A percentile compares a stretch with the other conserved stretches of the same genome.
Conservation (phyloP, 1,284 basidiomycete species). For the Trametes polyzona region DNA sequence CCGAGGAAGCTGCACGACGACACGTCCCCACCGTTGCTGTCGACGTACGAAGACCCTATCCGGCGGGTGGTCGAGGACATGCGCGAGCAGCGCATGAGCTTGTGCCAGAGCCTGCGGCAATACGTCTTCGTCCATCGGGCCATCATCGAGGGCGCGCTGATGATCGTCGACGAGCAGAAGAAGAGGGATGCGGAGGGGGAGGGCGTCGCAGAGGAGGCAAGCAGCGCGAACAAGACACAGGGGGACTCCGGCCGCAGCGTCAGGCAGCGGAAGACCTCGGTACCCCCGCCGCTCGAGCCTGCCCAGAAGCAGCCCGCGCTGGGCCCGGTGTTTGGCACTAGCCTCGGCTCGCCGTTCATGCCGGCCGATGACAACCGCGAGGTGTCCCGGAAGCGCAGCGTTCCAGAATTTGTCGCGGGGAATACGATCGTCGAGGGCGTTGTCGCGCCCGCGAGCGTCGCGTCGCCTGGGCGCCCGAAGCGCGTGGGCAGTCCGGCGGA, state of each 20-base stretch:
- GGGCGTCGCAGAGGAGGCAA: constrained; percentile 8
- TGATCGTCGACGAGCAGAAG: constrained; percentile 77
- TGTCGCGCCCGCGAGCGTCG: constrained; percentile 13
- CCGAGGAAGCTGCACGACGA: constrained; percentile 61
- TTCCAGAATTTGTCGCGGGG: constrained; percentile 21
- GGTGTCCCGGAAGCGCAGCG: constrained; percentile 20
- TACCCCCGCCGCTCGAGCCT: not conserved
- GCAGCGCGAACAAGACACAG: constrained; percentile 11
- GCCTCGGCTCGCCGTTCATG: constrained; percentile 18
- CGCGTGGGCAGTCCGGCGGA: constrained; percentile 75
- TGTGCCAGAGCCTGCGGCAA: constrained; percentile 88
- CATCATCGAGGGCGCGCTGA: constrained; percentile 80
- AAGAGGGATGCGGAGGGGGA: constrained; percentile 37
- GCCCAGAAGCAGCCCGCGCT: not conserved
- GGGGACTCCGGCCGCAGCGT: not conserved
- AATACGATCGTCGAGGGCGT: constrained; percentile 19
- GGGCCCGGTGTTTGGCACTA: constrained; percentile 1
- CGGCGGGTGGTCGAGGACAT: constrained; percentile 83
- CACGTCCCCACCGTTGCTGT: constrained; percentile 60
- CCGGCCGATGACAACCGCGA: constrained; percentile 13
- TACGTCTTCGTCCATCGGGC: constrained; percentile 90
- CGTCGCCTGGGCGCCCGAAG: constrained; percentile 52
- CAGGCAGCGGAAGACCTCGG: constrained; percentile 9
- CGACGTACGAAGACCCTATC: constrained; percentile 72
- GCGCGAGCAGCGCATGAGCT: constrained; percentile 89